Evolutionary conservation across 768 basidiomycete genomes (phyloP).

Genomic region (Psilocybe cubensis): DNA sequence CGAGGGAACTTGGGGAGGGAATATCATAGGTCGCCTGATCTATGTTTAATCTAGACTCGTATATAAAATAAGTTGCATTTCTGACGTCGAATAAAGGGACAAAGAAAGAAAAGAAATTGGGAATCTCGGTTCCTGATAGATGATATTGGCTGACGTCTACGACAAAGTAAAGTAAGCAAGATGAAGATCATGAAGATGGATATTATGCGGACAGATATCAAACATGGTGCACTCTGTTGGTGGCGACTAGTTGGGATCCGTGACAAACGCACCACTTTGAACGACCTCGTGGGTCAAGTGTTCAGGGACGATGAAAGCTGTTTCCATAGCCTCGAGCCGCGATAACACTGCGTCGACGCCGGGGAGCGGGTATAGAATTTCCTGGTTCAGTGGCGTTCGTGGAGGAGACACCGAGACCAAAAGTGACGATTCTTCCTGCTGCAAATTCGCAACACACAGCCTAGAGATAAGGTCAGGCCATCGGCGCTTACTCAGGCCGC

Average conservation of each 20-base stretch:
- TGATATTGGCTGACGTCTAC: background rate
- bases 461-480: slow-evolving; percentile 13
- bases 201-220: background rate
- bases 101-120: background rate
- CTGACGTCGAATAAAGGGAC: background rate
- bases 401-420: background rate
- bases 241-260: background rate
- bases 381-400: background rate
- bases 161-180: background rate
- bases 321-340: background rate
- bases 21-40: background rate
- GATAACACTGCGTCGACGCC: background rate
- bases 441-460: too few relatives aligned
- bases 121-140: background rate
- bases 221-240: background rate
- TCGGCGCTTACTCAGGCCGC: slow-evolving; percentile 7
- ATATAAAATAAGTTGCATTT: background rate
- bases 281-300: background rate
- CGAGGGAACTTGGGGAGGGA: background rate
- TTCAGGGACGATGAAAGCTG: background rate
- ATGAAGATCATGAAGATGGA: background rate
- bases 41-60: background rate
- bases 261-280: background rate
- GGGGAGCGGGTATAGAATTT: background rate
- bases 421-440: background rate